These are phyloP conservation scores for Backusella macrospora DNA, from an alignment of 192 early-diverging fungal species.

Conservation along the genomic window DNA sequence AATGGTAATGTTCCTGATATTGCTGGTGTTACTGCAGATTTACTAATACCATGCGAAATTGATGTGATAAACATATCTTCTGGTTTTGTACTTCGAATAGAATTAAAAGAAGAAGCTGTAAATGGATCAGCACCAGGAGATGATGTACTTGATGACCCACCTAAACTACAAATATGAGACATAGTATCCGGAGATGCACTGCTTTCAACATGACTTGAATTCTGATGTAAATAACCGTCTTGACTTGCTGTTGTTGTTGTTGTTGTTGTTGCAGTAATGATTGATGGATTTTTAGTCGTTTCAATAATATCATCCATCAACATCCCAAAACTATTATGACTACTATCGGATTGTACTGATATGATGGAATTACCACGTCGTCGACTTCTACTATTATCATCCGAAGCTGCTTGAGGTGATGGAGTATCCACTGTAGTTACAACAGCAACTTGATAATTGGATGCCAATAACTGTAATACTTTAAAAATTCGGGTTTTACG, in stretches of 20 bases:
- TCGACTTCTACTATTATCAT: not conserved
- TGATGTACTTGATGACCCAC: not conserved
- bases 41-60: not conserved
- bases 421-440: not conserved
- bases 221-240: not conserved
- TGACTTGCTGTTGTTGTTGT: not conserved
- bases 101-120: no score
- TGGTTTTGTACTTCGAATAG: not conserved
- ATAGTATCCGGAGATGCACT: not conserved
- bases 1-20: not conserved
- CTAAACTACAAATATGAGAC: no score
- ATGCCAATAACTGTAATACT: not conserved
- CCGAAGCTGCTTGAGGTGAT: not conserved
- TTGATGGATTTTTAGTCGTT: not conserved
- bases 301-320: not conserved
- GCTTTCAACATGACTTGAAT: not conserved
- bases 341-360: not conserved
- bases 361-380: not conserved
- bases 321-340: not conserved
- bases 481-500: not conserved
- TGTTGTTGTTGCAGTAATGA: no score
- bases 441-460: slow-evolving; percentile 2
- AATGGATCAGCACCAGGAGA: not conserved
- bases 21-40: not conserved
- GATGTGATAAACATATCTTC: slow-evolving; percentile 30